Evolutionary conservation across 2,329 filamentous ascomycete species (phyloP), one percentile per base, ranked within the genome.

Genomic region (Madurella fahalii): DNA sequence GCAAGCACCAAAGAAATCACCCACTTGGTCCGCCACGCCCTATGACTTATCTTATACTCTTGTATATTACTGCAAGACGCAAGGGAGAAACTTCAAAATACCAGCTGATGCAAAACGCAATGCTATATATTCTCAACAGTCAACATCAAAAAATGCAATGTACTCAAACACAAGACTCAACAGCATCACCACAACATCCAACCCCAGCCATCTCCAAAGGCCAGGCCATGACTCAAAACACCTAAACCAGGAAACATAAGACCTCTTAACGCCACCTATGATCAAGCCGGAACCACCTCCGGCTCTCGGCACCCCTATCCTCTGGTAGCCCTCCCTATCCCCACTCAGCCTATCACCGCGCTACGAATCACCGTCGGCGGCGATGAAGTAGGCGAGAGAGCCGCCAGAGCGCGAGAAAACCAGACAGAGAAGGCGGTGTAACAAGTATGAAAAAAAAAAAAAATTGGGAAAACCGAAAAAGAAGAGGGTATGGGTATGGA

Each of bases 311-410:
- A 25, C 40, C 2, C 18, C 31, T 18, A 17, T 39, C 18, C 18
- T 30, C 34, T 16, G 40, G 16, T 41, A 41, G 40, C 40, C 40
- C 5, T 41, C 25, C 40, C 40, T 16, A 34, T n/a, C 9, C 16
- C 16, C 40, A 41, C 16, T 9, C 9, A 4, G 16, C 37, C 2
- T 34, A 20, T 18, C 50, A 43, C 52, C 56, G 18, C 40, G 45
- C 30, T 30, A 49, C 56, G 56, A 41, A 58, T 52, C 56, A 54
- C 56, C 55, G 56, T 52, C 18, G 11, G 12, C 16, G 48, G 45
- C 12, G 49, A 41, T 5, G 18, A 16, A 5, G 42, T 18, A 20
- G 49, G 49, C 45, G n/a, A 42, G 41, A 50, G 43, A 42, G 32
- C 17, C 43, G 48, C 37, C 16, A 34, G 20, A 8, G 13, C 37